Evolutionary conservation across 176 grass and related monocot species (phyloP), one percentile per base, ranked within the genome.

Genomic region (Pharus latifolius): DNA sequence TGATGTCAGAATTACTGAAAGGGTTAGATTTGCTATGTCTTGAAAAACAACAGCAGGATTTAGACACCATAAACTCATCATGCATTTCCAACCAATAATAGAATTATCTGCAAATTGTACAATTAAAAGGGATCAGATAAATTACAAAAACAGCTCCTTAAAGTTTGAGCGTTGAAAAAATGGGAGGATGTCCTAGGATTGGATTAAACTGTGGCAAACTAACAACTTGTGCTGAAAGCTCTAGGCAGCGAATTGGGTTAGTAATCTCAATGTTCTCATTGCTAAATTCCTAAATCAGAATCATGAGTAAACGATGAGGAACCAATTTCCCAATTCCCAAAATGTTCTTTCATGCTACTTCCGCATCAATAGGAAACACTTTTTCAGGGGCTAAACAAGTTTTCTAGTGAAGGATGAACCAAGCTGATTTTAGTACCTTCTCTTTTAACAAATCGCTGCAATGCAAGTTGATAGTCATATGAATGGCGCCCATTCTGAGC

Each of bases 1-100:
- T 67, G 94, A 97, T 62, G 94, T 97, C 60, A 97, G 81, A 74
- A 97, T 92, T 74, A 97, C 83, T 38, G 94, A 97, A 64, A 87
- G 94, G 58, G 83, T 82, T 11, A 78, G 43, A 77, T 80, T 59
- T 61, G 89, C 94, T 67, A 97, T 92, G 31, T 81, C 94, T 83
- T 49, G 82, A 67, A 97, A 97, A 62, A 92, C 86, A 77, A 97
- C 75, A 77, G 86, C 74, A 63, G 94, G 94, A 83, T 90, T 92
- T 44, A 97, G 84, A 69, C 94, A 97, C 94, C 94, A 97, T 43
- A 97, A 87, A 75, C 94, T 97, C 62, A 97, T 77, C 48, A 65
- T 87, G 72, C 71, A 80, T 73, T 79, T 92, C 41, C 77, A 74
- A 59, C 79, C 53, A 80, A 20, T 61, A 10, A 28, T 56, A 49